phyloP scores from a whole-genome alignment of 768 basidiomycete species.

The Tephrocybe rancida region DNA sequence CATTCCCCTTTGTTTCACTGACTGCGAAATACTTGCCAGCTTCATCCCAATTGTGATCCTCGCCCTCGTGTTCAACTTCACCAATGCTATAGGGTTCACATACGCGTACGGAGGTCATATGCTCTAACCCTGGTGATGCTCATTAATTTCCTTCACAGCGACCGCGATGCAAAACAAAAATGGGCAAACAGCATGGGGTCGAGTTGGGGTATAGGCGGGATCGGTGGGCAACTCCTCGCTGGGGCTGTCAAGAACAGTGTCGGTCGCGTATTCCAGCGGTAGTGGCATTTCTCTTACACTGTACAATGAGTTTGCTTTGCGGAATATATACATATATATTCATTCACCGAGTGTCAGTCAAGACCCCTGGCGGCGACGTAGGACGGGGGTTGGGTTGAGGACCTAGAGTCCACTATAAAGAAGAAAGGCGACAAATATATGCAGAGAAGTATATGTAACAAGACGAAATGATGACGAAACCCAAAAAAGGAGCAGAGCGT shows the following conservation, averaged over 20 bases:
- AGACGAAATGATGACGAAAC: background rate
- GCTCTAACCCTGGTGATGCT: background rate
- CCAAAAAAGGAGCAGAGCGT: constrained; percentile 9
- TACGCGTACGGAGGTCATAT: constrained; percentile 67
- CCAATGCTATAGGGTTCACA: constrained; percentile 95
- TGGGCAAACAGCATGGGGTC: constrained; percentile 84
- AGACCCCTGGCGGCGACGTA: constrained; percentile 4
- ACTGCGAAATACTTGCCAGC: constrained; percentile 38
- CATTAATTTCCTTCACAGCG: constrained; percentile 41
- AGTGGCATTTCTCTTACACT: background rate
- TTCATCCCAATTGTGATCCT: constrained; percentile 94
- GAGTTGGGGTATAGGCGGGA: constrained; percentile 73
- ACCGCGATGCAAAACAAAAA: constrained; percentile 89
- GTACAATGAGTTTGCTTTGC: constrained; percentile 2
- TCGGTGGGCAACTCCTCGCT: constrained; percentile 84
- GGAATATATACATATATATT: constrained; percentile 15
- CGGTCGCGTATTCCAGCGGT: constrained; percentile 64
- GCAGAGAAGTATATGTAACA: background rate
- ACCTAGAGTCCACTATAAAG: constrained; percentile 13
- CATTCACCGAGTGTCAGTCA: constrained; percentile 11
- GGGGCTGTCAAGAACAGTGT: constrained; percentile 84
- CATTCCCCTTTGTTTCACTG: background rate
- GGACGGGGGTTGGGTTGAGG: constrained; percentile 2
- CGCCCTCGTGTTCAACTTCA: constrained; percentile 94
- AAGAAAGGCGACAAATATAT: background rate